Evolutionary conservation across 228 moss, liverwort and hornwort genomes (phyloP).

Genomic region (Sphagnum magellanicum): DNA sequence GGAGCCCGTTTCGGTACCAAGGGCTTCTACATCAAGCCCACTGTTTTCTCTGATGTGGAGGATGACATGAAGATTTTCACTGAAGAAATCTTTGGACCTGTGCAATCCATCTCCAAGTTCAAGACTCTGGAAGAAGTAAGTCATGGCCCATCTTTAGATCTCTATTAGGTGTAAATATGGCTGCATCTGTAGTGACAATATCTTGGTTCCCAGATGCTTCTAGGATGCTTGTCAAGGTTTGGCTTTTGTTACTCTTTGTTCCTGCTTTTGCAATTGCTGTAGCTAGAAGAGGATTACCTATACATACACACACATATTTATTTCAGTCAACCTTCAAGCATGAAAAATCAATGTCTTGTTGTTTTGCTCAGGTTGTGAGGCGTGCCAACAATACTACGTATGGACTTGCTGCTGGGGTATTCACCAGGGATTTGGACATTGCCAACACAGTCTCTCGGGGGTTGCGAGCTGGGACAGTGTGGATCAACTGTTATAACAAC

Average conservation of each 20-base stretch:
- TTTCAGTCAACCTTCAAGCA: too few species aligned
- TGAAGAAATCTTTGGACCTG: slow-evolving; percentile 91
- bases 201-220: too few species aligned
- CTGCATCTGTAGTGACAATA: too few species aligned
- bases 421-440: slow-evolving; percentile 59
- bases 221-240: too few species aligned
- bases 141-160: not conserved
- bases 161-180: too few species aligned
- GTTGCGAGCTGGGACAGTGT: slow-evolving; percentile 59
- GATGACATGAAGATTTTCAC: slow-evolving; percentile 77
- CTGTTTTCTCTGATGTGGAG: slow-evolving; percentile 72
- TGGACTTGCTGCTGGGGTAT: slow-evolving; percentile 78
- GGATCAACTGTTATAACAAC: slow-evolving; percentile 75
- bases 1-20: slow-evolving; percentile 65
- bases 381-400: slow-evolving; percentile 63
- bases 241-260: too few species aligned
- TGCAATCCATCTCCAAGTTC: slow-evolving; percentile 77
- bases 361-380: slow-evolving; percentile 32
- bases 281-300: too few species aligned
- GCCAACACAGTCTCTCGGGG: slow-evolving; percentile 68
- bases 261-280: too few species aligned
- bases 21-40: slow-evolving; percentile 89
- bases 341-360: not conserved
- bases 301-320: too few species aligned
- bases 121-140: slow-evolving; percentile 64